Percentiles rank a stretch among this genome's conserved stretches.
phyloP scores from a whole-genome alignment of 495 filamentous ascomycete genomes.

The Penicillium goetzii region DNA sequence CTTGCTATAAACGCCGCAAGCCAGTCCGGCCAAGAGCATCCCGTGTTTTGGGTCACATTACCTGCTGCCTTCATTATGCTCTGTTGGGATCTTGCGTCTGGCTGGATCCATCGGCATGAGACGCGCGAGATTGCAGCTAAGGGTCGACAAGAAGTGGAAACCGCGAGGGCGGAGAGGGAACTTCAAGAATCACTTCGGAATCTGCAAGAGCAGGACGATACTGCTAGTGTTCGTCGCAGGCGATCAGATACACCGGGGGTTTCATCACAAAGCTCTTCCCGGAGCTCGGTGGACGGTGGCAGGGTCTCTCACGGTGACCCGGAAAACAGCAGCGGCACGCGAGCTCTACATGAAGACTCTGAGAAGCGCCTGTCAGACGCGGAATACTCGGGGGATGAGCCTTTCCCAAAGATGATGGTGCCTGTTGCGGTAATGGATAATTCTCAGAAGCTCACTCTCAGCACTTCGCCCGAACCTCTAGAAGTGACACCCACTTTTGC shows the following conservation, averaged over 20 bases:
- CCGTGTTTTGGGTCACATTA: constrained; percentile 64
- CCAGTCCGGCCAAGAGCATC: constrained; percentile 32
- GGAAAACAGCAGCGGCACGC: neutral
- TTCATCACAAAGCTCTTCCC: constrained; percentile 1
- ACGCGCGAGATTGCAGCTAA: constrained; percentile 62
- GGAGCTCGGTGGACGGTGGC: neutral
- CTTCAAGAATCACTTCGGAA: constrained; percentile 8
- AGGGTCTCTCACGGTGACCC: constrained; percentile 7
- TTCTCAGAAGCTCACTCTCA: constrained; percentile 4
- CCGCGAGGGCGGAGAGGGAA: constrained; percentile 42
- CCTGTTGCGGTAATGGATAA: neutral
- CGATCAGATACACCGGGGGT: neutral
- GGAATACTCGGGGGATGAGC: constrained; percentile 2
- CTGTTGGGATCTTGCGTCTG: constrained; percentile 60
- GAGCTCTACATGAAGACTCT: neutral
- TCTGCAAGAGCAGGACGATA: constrained; percentile 8
- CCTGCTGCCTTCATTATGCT: constrained; percentile 67
- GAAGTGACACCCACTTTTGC: constrained; percentile 6
- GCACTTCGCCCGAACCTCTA: constrained; percentile 13
- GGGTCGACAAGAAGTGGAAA: constrained; percentile 55
- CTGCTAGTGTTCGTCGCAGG: neutral
- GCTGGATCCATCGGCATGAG: constrained; percentile 60
- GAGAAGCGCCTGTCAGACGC: constrained; percentile 16
- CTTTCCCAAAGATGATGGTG: constrained; percentile 14
- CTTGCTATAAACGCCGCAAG: constrained; percentile 62